phyloP scores from a whole-genome alignment of 768 basidiomycete species.

The Collybiopsis luxurians region DNA sequence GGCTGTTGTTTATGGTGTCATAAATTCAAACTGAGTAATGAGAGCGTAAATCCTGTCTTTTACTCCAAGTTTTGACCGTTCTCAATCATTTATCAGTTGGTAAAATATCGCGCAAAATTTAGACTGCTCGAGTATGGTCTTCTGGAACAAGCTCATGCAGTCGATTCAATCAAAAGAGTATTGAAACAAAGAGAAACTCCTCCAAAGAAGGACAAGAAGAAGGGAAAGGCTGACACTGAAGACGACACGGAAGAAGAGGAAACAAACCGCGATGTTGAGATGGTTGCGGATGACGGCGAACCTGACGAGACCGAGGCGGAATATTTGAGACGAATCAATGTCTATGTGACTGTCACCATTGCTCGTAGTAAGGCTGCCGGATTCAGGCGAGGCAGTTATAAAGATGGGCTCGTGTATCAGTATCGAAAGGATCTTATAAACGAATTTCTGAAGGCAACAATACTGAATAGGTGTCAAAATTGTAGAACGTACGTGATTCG shows the following conservation, averaged over 20 bases:
- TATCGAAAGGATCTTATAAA: slow-evolving; percentile 77
- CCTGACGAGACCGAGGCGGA: slow-evolving; percentile 58
- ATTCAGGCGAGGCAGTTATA: slow-evolving; percentile 80
- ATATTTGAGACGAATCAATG: slow-evolving; percentile 59
- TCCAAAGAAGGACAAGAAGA: slow-evolving; percentile 37
- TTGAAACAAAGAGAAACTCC: slow-evolving; percentile 24
- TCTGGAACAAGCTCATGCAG: slow-evolving; percentile 70
- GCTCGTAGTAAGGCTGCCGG: slow-evolving; percentile 34
- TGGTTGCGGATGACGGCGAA: slow-evolving; percentile 22
- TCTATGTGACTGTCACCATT: slow-evolving; percentile 62
- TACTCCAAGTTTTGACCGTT: neutral
- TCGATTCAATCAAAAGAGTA: slow-evolving; percentile 65
- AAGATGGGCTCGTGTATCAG: slow-evolving; percentile 85
- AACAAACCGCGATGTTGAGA: slow-evolving; percentile 10
- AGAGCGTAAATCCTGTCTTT: slow-evolving; percentile 50
- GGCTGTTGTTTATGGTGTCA: slow-evolving; percentile 95
- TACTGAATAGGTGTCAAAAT: slow-evolving; percentile 74
- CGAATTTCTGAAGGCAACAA: slow-evolving; percentile 73
- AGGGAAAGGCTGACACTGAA: slow-evolving; percentile 11
- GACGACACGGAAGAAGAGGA: slow-evolving; percentile 43
- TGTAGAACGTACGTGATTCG: slow-evolving; percentile 76
- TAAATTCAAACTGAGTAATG: slow-evolving; percentile 75
- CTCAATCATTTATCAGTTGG: slow-evolving; percentile 46
- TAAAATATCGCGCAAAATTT: slow-evolving; percentile 84
- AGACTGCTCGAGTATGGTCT: slow-evolving; percentile 88